Conservation (phyloP, 1,139 yeast species). For the Geotrichum europaeum region DNA sequence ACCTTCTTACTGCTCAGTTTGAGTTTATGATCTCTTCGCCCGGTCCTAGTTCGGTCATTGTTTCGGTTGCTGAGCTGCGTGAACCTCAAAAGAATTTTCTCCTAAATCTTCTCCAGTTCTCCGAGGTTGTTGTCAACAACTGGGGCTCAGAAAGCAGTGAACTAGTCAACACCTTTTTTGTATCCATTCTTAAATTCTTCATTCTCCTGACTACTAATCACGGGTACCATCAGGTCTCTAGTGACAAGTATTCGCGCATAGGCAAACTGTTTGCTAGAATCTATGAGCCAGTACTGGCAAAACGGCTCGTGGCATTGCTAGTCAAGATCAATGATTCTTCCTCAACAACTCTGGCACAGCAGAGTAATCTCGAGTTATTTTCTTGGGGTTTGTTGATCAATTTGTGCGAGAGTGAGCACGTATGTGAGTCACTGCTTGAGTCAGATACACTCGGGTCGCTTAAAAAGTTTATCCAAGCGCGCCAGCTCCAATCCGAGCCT, state of each 20-base stretch:
- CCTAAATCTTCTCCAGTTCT: constrained; percentile 3
- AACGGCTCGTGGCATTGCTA: constrained; percentile 4
- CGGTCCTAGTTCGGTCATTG: not conserved
- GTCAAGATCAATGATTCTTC: not conserved
- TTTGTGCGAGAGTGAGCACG: constrained; percentile 17
- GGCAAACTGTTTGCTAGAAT: constrained; percentile 5
- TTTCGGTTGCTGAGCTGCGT: constrained; percentile 8
- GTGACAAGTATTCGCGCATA: constrained; percentile 8
- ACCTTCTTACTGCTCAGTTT: constrained; percentile 17
- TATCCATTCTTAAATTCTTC: constrained; percentile 17
- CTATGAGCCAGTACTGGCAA: constrained; percentile 13
- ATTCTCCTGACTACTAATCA: constrained; percentile 20
- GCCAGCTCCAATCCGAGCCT: not conserved
- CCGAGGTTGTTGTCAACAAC: not conserved
- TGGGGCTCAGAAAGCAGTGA: constrained; percentile 3
- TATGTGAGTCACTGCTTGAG: constrained; percentile 9
- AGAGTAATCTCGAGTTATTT: constrained; percentile 17
- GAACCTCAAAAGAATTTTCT: constrained; percentile 4
- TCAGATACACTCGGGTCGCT: not conserved
- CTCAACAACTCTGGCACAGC: not conserved
- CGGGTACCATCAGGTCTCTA: constrained; percentile 6
- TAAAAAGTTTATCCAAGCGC: not conserved
- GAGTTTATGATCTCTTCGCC: constrained; percentile 16
- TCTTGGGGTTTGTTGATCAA: constrained; percentile 23
- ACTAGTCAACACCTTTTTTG: constrained; percentile 3